Evolutionary conservation across 2,329 filamentous ascomycete species (phyloP).

Genomic region (Aureobasidium musti): DNA sequence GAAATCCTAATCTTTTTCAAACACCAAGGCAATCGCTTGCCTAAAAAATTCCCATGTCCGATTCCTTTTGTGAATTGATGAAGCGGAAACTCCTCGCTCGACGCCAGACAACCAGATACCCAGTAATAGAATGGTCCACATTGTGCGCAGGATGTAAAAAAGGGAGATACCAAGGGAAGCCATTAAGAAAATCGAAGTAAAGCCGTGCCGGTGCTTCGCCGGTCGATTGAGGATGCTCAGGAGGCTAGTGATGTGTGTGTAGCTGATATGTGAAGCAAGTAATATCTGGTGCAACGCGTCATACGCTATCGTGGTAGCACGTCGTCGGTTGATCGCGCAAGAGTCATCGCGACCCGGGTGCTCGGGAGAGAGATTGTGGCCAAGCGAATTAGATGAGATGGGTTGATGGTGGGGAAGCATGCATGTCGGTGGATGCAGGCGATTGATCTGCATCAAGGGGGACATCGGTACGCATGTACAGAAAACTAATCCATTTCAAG

Average conservation of each 20-base stretch:
- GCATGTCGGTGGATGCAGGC: constrained; percentile 26
- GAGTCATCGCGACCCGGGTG: constrained; percentile 14
- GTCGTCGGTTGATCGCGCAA: constrained; percentile 17
- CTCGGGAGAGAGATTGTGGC: constrained; percentile 7
- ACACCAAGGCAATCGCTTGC: constrained; percentile 15
- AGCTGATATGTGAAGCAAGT: constrained; percentile 13
- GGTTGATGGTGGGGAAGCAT: constrained; percentile 18
- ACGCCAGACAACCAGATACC: constrained; percentile 20
- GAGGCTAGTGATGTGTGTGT: constrained; percentile 7
- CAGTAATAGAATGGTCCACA: neutral
- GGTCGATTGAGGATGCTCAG: neutral
- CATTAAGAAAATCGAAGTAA: neutral
- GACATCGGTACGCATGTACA: constrained; percentile 10
- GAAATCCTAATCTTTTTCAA: neutral
- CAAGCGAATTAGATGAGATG: constrained; percentile 20
- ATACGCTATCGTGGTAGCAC: neutral
- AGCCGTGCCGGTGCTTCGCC: neutral
- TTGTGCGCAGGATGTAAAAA: neutral
- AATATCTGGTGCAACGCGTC: neutral
- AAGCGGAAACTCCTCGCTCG: constrained; percentile 25
- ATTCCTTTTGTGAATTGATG: neutral
- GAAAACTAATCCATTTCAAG: constrained; percentile 9
- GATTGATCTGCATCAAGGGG: constrained; percentile 27
- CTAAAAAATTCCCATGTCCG: neutral
- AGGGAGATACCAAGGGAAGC: neutral